A percentile compares a stretch with the other conserved stretches of the same genome.
Evolutionary conservation across 1,139 yeast species (phyloP).

Genomic region (Schizosaccharomyces versatilis): DNA sequence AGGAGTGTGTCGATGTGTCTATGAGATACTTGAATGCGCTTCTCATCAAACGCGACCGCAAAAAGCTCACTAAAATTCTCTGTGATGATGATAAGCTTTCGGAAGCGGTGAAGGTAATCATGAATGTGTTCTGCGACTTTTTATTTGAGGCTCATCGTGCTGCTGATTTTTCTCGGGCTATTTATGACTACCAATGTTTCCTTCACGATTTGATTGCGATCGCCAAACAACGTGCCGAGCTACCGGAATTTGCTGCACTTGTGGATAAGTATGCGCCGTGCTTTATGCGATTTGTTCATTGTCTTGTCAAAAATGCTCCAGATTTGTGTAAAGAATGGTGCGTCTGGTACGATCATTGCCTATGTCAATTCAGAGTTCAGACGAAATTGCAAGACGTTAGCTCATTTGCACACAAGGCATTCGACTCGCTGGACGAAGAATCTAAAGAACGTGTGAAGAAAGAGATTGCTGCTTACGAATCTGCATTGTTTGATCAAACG

Average conservation of each 20-base stretch:
- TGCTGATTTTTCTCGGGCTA: conserved; percentile 6
- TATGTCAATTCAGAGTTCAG: background rate
- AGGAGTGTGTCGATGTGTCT: background rate
- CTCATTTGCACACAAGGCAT: background rate
- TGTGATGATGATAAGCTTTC: conserved; percentile 8
- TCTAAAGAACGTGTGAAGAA: background rate
- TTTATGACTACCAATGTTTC: conserved; percentile 7
- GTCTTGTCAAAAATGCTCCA: conserved; percentile 5
- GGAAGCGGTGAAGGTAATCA: conserved; percentile 4
- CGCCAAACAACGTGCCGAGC: background rate
- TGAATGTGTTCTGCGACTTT: conserved; percentile 7
- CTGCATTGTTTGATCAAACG: background rate
- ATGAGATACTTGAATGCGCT: background rate
- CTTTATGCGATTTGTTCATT: conserved; percentile 6
- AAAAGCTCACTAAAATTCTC: conserved; percentile 5
- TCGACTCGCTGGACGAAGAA: background rate
- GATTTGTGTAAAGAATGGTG: conserved; percentile 5
- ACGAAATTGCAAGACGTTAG: background rate
- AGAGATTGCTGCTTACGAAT: background rate
- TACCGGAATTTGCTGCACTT: conserved; percentile 1
- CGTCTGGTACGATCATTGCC: conserved; percentile 9
- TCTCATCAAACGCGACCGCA: conserved; percentile 8
- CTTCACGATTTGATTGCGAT: conserved; percentile 5
- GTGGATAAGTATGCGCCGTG: conserved; percentile 4
- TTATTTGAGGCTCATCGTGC: conserved; percentile 9